Evolutionary conservation across 2,329 filamentous ascomycete genomes (phyloP), one percentile per base, ranked within the genome.

Genomic region (Mycocentrospora acerina): DNA sequence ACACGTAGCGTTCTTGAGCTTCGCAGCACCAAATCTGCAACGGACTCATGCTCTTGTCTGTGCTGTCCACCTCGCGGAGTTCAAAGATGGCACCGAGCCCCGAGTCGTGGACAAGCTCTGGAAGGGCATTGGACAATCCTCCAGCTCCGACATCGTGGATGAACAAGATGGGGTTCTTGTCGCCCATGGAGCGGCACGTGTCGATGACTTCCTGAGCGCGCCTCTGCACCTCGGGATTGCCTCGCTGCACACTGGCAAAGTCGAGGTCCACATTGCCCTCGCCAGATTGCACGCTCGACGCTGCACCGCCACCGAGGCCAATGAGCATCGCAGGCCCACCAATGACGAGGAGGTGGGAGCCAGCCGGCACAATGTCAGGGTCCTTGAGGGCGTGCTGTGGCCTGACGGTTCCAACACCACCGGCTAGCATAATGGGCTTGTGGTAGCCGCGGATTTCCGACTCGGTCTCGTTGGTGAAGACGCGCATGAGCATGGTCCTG

Each of bases 21-120:
- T 97, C 91, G 57, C 91, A 95, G 68, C 93, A 96, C 90, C 91
- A 97, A 31, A 98, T 95, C 64, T 97, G 88, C 41, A 98, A 80
- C 14, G 93, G 93, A 59, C 88, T 95, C 86, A 98, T 91, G 62
- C 88, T 86, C 49, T 78, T 82, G 68, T 97, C 93, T 2, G 88
- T 87, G 64, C 82, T 95, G 64, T 96, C 90, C 25, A 98, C 79
- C 60, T 97, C 88, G 48, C 93, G 83, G n/a, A 98, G 78, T 68
- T 98, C 91, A 52, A 98, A 97, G 30, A 82, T 85, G 34, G 90
- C 93, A 39, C 93, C 93, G 36, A 88, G 85, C 1, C 89, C 89
- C 32, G 91, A 90, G 66, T 98, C 93, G 57, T 94, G 87, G 28
- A 95, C 90, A 32, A 96, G 76, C 65, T 95, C 90, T 7, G 91